Percentiles rank a stretch among this genome's conserved stretches.
These are phyloP conservation scores for Cardiospermum halicacabum DNA, from an alignment of 345 rosid species.

Conservation along the genomic window DNA sequence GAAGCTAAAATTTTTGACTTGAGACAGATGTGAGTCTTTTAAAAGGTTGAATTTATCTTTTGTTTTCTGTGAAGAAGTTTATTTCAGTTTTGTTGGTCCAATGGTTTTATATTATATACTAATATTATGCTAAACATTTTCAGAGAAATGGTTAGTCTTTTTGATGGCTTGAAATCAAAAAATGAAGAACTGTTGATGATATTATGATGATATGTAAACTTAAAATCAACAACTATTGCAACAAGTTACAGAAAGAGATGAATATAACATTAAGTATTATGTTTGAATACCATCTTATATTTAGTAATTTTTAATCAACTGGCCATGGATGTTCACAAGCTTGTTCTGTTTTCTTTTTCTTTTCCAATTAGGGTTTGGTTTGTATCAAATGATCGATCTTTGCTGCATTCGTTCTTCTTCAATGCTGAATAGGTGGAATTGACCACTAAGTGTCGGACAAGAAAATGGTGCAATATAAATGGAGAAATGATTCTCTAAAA, in stretches of 20 bases:
- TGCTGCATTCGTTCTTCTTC: too few relatives aligned
- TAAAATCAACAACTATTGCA: slow-evolving; percentile 92
- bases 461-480: too few relatives aligned
- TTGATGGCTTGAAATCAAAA: slow-evolving; percentile 73
- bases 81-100: background rate
- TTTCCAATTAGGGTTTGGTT: too few relatives aligned
- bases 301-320: background rate
- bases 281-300: slow-evolving; percentile 8
- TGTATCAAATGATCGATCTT: too few relatives aligned
- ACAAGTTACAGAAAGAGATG: slow-evolving; percentile 96
- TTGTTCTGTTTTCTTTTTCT: background rate
- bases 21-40: slow-evolving; percentile 76
- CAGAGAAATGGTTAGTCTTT: slow-evolving; percentile 61
- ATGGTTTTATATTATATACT: background rate
- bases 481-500: too few relatives aligned
- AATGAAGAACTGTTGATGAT: slow-evolving; percentile 86
- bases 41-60: slow-evolving; percentile 53
- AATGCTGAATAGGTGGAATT: too few relatives aligned
- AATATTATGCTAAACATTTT: slow-evolving; percentile 16
- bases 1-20: slow-evolving; percentile 97
- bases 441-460: too few relatives aligned
- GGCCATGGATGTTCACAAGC: background rate
- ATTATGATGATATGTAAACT: slow-evolving; percentile 90
- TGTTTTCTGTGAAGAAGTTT: background rate
- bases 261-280: slow-evolving; percentile 65